Evolutionary conservation across 176 grass and related monocot genomes (phyloP).

Genomic region (Thinopyrum elongatum): DNA sequence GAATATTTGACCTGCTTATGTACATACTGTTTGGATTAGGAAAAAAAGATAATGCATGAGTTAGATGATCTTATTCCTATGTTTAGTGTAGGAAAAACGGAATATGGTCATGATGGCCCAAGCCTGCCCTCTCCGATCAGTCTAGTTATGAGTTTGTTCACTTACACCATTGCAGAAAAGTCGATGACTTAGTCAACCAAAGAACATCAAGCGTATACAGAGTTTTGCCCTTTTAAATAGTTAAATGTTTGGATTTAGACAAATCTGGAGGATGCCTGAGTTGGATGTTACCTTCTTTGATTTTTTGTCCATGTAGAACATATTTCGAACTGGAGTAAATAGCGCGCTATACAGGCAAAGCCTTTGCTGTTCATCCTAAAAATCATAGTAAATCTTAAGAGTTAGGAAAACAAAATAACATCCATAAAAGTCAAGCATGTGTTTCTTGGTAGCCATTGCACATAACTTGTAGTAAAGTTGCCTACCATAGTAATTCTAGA

Average conservation of each 20-base stretch:
- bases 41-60: neutral
- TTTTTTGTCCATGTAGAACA: constrained; percentile 74
- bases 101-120: neutral
- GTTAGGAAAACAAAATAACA: constrained; percentile 7
- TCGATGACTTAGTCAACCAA: constrained; percentile 2
- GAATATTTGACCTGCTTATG: neutral
- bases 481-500: constrained; percentile 5
- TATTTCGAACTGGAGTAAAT: constrained; percentile 64
- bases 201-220: neutral
- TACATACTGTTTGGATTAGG: neutral
- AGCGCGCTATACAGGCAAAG: constrained; percentile 77
- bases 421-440: constrained; percentile 15
- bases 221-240: neutral
- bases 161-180: constrained; percentile 1
- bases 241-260: neutral
- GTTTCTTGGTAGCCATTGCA: neutral
- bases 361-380: constrained; percentile 79
- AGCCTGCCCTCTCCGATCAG: neutral
- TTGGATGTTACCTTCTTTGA: constrained; percentile 61
- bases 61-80: neutral
- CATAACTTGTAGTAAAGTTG: neutral
- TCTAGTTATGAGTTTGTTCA: constrained; percentile 12
- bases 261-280: constrained; percentile 12
- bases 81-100: constrained; percentile 2
- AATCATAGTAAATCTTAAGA: constrained; percentile 28